Base-by-base conservation (phyloP, 1,284 basidiomycete species). In the Apiotrichum montevideense region DNA sequence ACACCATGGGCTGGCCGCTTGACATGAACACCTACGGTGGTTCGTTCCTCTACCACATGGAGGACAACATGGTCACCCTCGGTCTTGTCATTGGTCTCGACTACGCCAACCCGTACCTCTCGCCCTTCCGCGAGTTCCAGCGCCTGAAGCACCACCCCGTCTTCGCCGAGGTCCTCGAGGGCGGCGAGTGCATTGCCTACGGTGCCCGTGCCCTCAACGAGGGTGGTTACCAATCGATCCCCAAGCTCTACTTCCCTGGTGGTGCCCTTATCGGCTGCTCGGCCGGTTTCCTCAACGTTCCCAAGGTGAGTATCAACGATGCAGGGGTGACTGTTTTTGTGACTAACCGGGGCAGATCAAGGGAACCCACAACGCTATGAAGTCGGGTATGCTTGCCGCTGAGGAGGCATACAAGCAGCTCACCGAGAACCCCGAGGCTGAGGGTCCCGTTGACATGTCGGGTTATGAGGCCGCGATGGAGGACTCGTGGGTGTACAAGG, bases 281-380 rank as follows among this genome's bases (percentile, higher is more conserved):
- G 0, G 95, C 95, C 0, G 96, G 92, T 29, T 95, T 98, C 77
- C 83, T 98, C 58, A 98, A 98, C 77, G 84, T 97, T 13, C 88
- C 94, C 42, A 98, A 98, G 46, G 46, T 47, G 32, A 37, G 33
- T 34, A 15, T 14, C 29, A 29, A 29, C 29, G 29, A 3, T 29
- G 29, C 29, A 29, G 29, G 29, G 29, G 29, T 29, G 29, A 29
- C 29, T 29, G 29, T 29, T 29, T 29, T 29, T 29, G 29, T 29
- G 29, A 29, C 29, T 39, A 9, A 39, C 11, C 41, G n/a, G 41
- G 6, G 3, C 46, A 47, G 79, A 98, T 98, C 79, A 98, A 98
- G 76, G 95, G 95, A n/a, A 96, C 94, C 0, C 96, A 98, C 76
- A 98, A 95, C 61, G 94, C 95, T n/a, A 98, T 98, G 95, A 96